Conservation (phyloP, 192 early-diverging fungal species). For the Rhizophagus clarus region DNA sequence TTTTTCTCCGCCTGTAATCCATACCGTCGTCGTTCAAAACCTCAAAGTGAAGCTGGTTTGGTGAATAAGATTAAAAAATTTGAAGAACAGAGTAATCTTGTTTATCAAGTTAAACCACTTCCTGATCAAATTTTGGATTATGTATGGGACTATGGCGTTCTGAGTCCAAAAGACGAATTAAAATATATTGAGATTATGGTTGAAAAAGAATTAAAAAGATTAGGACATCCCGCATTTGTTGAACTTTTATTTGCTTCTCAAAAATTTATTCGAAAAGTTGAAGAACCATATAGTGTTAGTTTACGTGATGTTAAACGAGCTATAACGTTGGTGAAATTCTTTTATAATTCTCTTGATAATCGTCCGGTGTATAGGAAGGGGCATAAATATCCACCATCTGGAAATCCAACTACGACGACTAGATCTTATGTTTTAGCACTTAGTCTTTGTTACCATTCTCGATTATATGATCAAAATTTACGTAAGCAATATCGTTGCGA, state of each 20-base stretch:
- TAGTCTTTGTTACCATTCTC: not conserved
- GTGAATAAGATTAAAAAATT: not conserved
- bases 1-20: not conserved
- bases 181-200: not conserved
- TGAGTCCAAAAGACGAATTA: not conserved
- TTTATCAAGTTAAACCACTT: constrained; percentile 1
- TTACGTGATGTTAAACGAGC: constrained; percentile 29
- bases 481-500: not conserved
- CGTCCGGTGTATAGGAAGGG: not conserved
- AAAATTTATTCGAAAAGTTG: constrained; percentile 22
- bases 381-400: not conserved
- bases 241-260: constrained; percentile 21
- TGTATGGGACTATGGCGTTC: not conserved
- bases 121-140: constrained; percentile 13
- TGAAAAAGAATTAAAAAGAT: not conserved
- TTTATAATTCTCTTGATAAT: not conserved
- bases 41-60: not conserved
- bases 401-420: not conserved
- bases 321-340: not conserved
- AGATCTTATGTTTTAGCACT: constrained; percentile 11
- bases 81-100: not conserved
- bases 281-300: constrained; percentile 22
- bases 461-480: not conserved
- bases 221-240: not conserved
- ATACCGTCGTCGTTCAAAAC: not conserved